These are phyloP conservation scores for Penicillium cataractarum DNA, from an alignment of 495 filamentous ascomycete species.

Conservation along the genomic window DNA sequence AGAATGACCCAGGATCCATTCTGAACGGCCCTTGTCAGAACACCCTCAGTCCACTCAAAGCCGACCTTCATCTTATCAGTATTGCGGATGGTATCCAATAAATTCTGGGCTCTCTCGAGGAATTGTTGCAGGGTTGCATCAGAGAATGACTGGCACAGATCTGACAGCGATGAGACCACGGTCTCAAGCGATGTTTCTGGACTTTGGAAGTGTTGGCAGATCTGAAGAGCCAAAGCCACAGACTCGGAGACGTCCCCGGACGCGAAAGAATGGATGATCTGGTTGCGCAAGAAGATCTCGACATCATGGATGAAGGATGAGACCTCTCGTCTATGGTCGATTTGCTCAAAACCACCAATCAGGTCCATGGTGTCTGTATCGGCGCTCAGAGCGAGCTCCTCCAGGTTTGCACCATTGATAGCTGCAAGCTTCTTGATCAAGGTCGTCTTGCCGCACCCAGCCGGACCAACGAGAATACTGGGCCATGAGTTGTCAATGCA, in stretches of 20 bases:
- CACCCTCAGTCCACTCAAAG: conserved; percentile 96
- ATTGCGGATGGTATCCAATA: conserved; percentile 48
- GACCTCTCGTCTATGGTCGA: conserved; percentile 72
- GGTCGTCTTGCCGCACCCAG: conserved; percentile 84
- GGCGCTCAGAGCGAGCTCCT: conserved; percentile 82
- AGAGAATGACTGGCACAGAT: conserved; percentile 33
- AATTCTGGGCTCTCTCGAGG: conserved; percentile 35
- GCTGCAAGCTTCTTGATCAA: conserved; percentile 80
- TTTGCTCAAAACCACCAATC: conserved; percentile 95
- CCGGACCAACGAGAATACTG: conserved; percentile 82
- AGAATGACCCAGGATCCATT: conserved; percentile 90
- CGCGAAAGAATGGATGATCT: conserved; percentile 54
- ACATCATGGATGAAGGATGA: conserved; percentile 59
- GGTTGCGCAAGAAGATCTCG: conserved; percentile 53
- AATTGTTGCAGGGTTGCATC: conserved; percentile 38
- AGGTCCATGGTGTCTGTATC: conserved; percentile 97
- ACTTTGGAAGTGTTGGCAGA: conserved; percentile 40
- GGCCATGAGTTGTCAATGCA: conserved; percentile 86
- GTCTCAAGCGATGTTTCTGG: conserved; percentile 38
- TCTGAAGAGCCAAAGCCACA: conserved; percentile 34
- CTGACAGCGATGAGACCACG: conserved; percentile 39
- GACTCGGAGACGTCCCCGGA: conserved; percentile 40
- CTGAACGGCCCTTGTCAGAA: conserved; percentile 84
- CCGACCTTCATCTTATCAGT: conserved; percentile 66
- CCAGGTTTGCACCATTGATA: conserved; percentile 68